These are phyloP conservation scores for Ceratocystis smalleyi DNA, from an alignment of 2,329 filamentous ascomycete species.

Conservation along the genomic window DNA sequence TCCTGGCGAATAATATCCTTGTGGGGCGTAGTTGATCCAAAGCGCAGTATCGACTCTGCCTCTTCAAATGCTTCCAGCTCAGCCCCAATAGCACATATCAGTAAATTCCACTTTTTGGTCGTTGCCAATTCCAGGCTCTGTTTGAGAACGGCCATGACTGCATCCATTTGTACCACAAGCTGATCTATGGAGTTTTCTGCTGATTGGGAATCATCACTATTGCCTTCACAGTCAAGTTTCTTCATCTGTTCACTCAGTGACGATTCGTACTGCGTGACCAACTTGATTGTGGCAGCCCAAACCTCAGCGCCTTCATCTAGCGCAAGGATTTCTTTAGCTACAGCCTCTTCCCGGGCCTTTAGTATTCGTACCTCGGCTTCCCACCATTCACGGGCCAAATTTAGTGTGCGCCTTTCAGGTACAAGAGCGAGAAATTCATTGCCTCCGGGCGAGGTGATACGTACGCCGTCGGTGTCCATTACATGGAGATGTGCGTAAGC, in stretches of 20 bases:
- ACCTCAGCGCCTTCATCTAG: constrained; percentile 50
- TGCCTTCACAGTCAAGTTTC: constrained; percentile 18
- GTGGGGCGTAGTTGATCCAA: constrained; percentile 23
- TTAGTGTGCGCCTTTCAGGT: constrained; percentile 48
- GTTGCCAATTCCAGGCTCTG: constrained; percentile 40
- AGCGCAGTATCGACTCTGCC: constrained; percentile 40
- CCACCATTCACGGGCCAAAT: constrained; percentile 60
- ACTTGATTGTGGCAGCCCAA: constrained; percentile 47
- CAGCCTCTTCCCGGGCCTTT: constrained; percentile 37
- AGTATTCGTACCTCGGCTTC: constrained; percentile 44
- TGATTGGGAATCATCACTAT: constrained; percentile 16
- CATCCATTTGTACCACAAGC: constrained; percentile 41
- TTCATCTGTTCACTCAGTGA: constrained; percentile 43
- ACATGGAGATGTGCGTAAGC: constrained; percentile 22
- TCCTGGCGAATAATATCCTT: neutral
- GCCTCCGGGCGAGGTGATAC: constrained; percentile 26
- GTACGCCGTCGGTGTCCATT: constrained; percentile 14
- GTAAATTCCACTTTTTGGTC: constrained; percentile 52
- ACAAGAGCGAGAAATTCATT: constrained; percentile 44
- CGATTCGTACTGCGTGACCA: constrained; percentile 50
- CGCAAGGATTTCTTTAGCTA: constrained; percentile 47
- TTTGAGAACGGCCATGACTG: constrained; percentile 40
- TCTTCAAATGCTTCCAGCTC: constrained; percentile 53
- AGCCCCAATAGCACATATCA: constrained; percentile 61
- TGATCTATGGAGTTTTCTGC: constrained; percentile 28